These are phyloP conservation scores for Elsinoe australis DNA, from an alignment of 2,329 filamentous ascomycete species.

Conservation along the genomic window DNA sequence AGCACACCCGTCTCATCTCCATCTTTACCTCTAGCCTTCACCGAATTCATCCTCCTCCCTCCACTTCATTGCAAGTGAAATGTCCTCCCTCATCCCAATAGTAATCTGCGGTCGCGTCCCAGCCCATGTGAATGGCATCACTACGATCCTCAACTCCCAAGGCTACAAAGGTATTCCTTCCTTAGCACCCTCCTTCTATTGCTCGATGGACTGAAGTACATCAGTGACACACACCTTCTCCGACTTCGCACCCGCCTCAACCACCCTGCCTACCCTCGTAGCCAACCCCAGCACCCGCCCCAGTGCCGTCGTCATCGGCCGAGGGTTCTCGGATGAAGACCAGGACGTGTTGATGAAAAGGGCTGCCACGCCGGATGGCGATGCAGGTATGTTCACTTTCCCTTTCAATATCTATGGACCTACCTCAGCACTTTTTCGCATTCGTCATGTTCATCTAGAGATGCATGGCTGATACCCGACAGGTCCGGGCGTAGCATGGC, in stretches of 20 bases:
- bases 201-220: too few relatives aligned
- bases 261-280: background rate
- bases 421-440: background rate
- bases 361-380: background rate
- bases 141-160: background rate
- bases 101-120: conserved; percentile 4
- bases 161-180: conserved; percentile 2
- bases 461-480: background rate
- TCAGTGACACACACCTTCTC: conserved; percentile 7
- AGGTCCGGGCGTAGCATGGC: conserved; percentile 8
- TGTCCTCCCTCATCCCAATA: too few relatives aligned
- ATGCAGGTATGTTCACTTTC: background rate
- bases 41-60: too few relatives aligned
- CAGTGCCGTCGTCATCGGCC: conserved; percentile 10
- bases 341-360: conserved; percentile 9
- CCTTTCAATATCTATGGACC: too few relatives aligned
- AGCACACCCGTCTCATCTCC: too few relatives aligned
- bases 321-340: conserved; percentile 12
- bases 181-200: background rate
- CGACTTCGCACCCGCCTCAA: background rate
- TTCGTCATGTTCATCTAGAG: too few relatives aligned
- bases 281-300: background rate
- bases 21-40: too few relatives aligned
- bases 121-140: conserved; percentile 6
- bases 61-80: too few relatives aligned